Evolutionary conservation across 441 rosid genomes (phyloP), one percentile per base, ranked within the genome.

Genomic region (Eutrema salsugineum): DNA sequence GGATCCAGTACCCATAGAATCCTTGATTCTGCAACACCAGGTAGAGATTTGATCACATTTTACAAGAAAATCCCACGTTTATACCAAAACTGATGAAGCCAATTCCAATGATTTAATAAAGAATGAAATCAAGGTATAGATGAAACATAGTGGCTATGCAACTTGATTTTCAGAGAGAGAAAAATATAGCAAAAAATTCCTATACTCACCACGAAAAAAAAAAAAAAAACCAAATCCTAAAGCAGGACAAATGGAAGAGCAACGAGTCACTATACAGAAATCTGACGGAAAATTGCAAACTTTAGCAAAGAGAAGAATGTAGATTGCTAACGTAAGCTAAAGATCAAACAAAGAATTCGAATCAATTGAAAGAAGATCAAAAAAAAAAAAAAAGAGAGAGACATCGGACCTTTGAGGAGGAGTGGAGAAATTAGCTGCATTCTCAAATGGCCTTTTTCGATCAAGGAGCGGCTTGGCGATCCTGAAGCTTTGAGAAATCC

Each of bases 1-100:
- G 6, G 86, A 79, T 63, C 71, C 80, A 14, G 66, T 39, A 47
- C 35, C 74, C 19, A 32, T 28, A 9, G 73, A 73, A 32, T 79
- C 85, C 72, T 82, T 74, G 60, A 7, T 44, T 59, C 83, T 81
- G 78, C 14, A 69, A 72, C n/a, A 33, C 14, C 71, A 28, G 19
- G 28, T 9, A 61, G 17, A 51, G 16, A 54, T 24, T 12, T n/a
- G 3, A 19, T 55, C 53, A 51, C 15, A n/a, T 9, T 56, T 62
- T 36, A 40, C 33, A 48, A 3, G 3, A 36, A 28, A 48, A 35
- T 28, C 10, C 38, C 35, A 8, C 27, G 19, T 14, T 69, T 36
- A 47, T 11, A 56, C 8, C n/a, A 50, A 28, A 40, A 27, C 49
- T 14, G 36, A 38, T 61, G 46, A 71, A 61, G 14, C 58, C 36